These are phyloP conservation scores for Aspergillus saccharolyticus DNA, from an alignment of 495 filamentous ascomycete genomes.

Conservation along the genomic window DNA sequence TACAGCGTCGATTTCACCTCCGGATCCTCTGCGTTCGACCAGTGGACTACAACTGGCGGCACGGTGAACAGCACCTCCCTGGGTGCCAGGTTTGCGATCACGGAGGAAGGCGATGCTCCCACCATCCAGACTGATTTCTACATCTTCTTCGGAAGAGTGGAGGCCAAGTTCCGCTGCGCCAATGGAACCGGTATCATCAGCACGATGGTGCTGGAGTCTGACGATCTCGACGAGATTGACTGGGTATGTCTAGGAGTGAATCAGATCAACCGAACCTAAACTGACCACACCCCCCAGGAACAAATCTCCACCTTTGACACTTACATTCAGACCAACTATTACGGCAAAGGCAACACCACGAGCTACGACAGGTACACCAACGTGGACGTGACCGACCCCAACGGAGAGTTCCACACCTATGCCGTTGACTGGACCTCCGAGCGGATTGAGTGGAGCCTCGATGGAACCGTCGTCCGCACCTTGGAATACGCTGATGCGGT, in stretches of 20 bases:
- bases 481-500: constrained; percentile 55
- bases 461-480: constrained; percentile 66
- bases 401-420: constrained; percentile 73
- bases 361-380: constrained; percentile 69
- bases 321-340: constrained; percentile 86
- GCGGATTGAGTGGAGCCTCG: constrained; percentile 71
- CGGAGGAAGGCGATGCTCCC: constrained; percentile 64
- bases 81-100: constrained; percentile 67
- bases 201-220: constrained; percentile 78
- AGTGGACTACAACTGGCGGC: constrained; percentile 60
- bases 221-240: constrained; percentile 91
- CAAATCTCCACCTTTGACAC: constrained; percentile 27
- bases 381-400: constrained; percentile 53
- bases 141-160: constrained; percentile 72
- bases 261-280: too few relatives aligned
- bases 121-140: constrained; percentile 70
- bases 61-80: constrained; percentile 42
- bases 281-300: constrained; percentile 9
- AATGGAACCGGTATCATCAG: constrained; percentile 71
- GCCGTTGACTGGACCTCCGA: constrained; percentile 74
- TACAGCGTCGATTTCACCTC: constrained; percentile 63
- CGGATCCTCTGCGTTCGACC: constrained; percentile 38
- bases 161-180: constrained; percentile 67
- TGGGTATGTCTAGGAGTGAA: constrained; percentile 50
- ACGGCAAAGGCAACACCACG: constrained; percentile 79